These are phyloP conservation scores for Bacidia gigantensis DNA, from an alignment of 495 filamentous ascomycete genomes.

Conservation along the genomic window DNA sequence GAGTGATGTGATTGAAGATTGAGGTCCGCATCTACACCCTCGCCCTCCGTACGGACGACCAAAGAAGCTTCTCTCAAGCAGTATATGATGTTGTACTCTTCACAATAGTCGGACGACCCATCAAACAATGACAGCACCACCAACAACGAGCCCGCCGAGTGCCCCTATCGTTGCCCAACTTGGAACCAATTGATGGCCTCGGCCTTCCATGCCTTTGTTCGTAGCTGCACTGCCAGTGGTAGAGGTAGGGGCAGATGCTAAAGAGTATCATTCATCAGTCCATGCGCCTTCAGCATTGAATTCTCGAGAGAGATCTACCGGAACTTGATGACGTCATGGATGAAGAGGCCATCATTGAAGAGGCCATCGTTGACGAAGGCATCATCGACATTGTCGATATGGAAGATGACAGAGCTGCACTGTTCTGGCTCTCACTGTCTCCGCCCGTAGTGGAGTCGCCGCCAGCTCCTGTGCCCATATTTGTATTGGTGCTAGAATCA, in stretches of 20 bases:
- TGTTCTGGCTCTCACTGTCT: neutral
- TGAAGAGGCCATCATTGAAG: neutral
- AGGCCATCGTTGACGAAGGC: neutral
- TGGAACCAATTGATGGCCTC: neutral
- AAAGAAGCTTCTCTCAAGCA: too few species aligned
- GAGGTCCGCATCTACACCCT: too few species aligned
- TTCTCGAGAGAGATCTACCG: neutral
- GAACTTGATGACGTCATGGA: neutral
- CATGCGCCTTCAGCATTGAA: neutral
- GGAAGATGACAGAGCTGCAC: neutral
- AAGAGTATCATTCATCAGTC: neutral
- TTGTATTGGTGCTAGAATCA: neutral
- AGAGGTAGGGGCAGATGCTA: neutral
- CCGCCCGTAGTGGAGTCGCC: neutral
- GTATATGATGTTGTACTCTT: too few species aligned
- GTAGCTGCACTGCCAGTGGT: neutral
- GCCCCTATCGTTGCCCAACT: neutral
- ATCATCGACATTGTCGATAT: neutral
- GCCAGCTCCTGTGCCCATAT: neutral
- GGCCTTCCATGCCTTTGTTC: neutral
- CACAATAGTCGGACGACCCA: too few species aligned
- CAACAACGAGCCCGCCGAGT: neutral
- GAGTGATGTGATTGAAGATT: too few species aligned
- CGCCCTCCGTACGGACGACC: too few species aligned
- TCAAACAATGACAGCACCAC: constrained; percentile 1